Evolutionary conservation across 2,329 filamentous ascomycete species (phyloP).

Genomic region (Hymenoscyphus fructigenus): DNA sequence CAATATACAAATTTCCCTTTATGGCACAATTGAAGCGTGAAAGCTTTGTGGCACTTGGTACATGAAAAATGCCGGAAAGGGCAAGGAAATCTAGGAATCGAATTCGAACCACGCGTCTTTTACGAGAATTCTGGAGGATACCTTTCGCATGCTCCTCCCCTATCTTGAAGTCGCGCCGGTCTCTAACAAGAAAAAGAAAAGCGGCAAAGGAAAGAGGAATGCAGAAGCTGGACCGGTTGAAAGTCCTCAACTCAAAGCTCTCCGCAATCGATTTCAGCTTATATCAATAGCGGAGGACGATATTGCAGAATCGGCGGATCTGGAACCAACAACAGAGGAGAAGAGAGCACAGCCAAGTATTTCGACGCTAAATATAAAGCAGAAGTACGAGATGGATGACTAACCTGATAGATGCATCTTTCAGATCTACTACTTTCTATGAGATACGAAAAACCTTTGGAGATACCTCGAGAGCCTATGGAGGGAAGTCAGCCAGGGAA

Average conservation of each 20-base stretch:
- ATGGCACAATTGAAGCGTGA: neutral
- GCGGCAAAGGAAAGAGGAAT: neutral
- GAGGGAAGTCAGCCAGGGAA: neutral
- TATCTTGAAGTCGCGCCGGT: neutral
- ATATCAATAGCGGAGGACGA: neutral
- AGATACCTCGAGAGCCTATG: neutral
- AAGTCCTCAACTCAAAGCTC: neutral
- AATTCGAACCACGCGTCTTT: neutral
- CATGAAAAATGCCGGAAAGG: neutral
- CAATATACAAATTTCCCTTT: neutral
- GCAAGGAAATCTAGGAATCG: neutral
- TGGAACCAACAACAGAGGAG: too few relatives aligned
- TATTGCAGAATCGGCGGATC: neutral
- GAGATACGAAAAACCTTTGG: neutral
- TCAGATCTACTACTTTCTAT: neutral
- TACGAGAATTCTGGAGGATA: neutral
- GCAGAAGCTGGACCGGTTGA: neutral
- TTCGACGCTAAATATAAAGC: neutral
- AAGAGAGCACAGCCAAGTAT: too few relatives aligned
- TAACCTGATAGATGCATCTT: neutral
- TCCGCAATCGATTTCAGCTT: neutral
- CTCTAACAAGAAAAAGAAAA: neutral
- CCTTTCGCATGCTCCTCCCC: neutral
- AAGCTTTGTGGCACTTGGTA: neutral
- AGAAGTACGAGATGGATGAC: neutral